Evolutionary conservation across 306 rosid genomes (phyloP), one percentile per base, ranked within the genome.

Genomic region (Glycine soja): DNA sequence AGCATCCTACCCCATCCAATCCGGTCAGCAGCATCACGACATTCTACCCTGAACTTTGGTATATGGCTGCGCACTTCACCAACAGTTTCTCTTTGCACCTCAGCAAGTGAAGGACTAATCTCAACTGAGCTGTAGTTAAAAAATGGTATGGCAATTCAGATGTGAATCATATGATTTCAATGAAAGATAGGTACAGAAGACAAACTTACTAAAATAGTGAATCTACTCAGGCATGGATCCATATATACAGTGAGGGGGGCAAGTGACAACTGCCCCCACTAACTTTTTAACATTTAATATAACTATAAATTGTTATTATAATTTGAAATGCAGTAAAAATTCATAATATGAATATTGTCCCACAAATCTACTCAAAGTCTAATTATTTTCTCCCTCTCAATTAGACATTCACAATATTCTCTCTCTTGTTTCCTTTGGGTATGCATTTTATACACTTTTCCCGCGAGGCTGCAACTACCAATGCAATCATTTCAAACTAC

Each of bases 41-140:
- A 82, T 84, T 95, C 97, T 16, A 95, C 97, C 83, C 72, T 86
- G 74, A 93, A 95, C 87, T 93, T 91, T 40, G 97, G 89, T 70
- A 86, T 84, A 85, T 95, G 99, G 85, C 93, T 90, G 45, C 79
- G 89, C 82, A 95, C 88, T 84, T 87, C 92, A 77, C 94, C 83
- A 70, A 95, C 93, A 67, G 99, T 95, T 86, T 90, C 91, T 86
- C 88, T 87, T 81, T 93, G 99, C 85, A 87, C 91, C 86, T 90
- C 92, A 13, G 97, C 97, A 86, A 93, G 92, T 63, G 97, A 83
- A 38, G 95, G 90, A 87, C 99, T 95, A 74, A 95, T 93, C 88
- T 95, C 99, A 78, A 95, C 99, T 85, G 97, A 93, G 82, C 99
- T 93, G 91, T 56, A 83, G 80, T 83, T 51, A 74, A 80, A 56